Percentiles rank a stretch among this genome's conserved stretches.
Evolutionary conservation across 1,284 basidiomycete genomes (phyloP).

Genomic region (Pascua sp.): DNA sequence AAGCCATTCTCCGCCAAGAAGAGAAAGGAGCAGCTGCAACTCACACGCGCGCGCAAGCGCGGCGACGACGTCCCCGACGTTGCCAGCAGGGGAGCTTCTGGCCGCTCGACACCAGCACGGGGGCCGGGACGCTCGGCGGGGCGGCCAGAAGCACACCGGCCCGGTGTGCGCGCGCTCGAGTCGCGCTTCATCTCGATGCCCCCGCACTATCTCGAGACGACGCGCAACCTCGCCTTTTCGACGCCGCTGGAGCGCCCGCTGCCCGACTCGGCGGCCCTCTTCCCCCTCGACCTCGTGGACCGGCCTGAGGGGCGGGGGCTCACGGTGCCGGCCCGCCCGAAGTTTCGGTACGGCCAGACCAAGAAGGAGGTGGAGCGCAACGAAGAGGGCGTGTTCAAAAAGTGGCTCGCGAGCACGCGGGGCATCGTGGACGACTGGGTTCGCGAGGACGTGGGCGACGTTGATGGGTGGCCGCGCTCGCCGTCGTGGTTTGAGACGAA

Average conservation of each 20-base stretch:
- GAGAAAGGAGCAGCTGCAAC: conserved; percentile 64
- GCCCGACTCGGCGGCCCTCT: conserved; percentile 51
- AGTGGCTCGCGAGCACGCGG: conserved; percentile 68
- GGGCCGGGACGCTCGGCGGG: not conserved
- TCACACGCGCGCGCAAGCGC: conserved; percentile 74
- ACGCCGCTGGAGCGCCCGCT: conserved; percentile 62
- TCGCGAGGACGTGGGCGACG: conserved; percentile 11
- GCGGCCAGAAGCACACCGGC: not conserved
- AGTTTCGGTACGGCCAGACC: conserved; percentile 77
- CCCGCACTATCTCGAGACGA: conserved; percentile 61
- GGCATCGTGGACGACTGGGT: conserved; percentile 58
- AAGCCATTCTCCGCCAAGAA: conserved; percentile 58
- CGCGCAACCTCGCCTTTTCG: conserved; percentile 59
- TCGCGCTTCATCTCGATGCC: conserved; percentile 63
- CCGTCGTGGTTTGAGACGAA: conserved; percentile 79
- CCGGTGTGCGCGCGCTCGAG: conserved; percentile 2
- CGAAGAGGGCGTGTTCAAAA: conserved; percentile 71
- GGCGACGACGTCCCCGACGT: conserved; percentile 53
- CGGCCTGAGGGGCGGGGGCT: conserved; percentile 13
- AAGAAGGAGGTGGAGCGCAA: conserved; percentile 81
- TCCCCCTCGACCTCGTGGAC: conserved; percentile 40
- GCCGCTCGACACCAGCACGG: not conserved
- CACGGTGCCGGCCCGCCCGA: conserved; percentile 67
- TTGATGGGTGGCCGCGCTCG: conserved; percentile 23
- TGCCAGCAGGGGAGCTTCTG: not conserved